Evolutionary conservation across 164 flowering plant genomes (phyloP).

Genomic region (Buxus sempervirens): DNA sequence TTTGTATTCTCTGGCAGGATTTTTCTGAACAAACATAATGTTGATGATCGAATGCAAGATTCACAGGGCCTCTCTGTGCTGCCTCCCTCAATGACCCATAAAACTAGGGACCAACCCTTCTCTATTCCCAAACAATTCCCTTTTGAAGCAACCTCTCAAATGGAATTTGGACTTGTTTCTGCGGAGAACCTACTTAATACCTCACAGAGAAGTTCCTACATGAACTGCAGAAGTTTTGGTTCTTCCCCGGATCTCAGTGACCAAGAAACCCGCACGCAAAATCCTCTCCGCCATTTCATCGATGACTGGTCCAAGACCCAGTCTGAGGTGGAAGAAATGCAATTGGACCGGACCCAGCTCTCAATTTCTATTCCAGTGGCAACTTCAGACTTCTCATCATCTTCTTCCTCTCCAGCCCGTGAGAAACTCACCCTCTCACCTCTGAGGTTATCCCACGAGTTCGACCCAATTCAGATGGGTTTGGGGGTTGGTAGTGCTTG

Average conservation of each 20-base stretch:
- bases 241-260: slow-evolving; percentile 31
- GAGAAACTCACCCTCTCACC: slow-evolving; percentile 53
- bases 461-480: slow-evolving; percentile 58
- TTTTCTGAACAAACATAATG: slow-evolving; percentile 29
- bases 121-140: slow-evolving; percentile 39
- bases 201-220: slow-evolving; percentile 29
- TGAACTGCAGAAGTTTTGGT: slow-evolving; percentile 27
- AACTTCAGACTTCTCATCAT: slow-evolving; percentile 47
- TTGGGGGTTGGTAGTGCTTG: slow-evolving; percentile 41
- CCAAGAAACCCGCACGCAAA: slow-evolving; percentile 37
- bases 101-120: slow-evolving; percentile 34
- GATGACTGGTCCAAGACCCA: slow-evolving; percentile 65
- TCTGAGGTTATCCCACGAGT: slow-evolving; percentile 46
- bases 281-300: slow-evolving; percentile 59
- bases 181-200: slow-evolving; percentile 54
- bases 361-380: slow-evolving; percentile 72
- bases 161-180: slow-evolving; percentile 50
- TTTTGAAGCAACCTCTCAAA: slow-evolving; percentile 37
- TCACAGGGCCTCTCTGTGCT: slow-evolving; percentile 39
- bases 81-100: slow-evolving; percentile 29
- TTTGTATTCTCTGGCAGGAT: slow-evolving; percentile 32
- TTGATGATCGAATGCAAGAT: slow-evolving; percentile 33
- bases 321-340: slow-evolving; percentile 35
- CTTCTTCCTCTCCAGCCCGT: slow-evolving; percentile 51
- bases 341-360: slow-evolving; percentile 69